A percentile compares a stretch with the other conserved stretches of the same genome.
Conservation (phyloP, 2,329 filamentous ascomycete species). For the Daldinia sp. region DNA sequence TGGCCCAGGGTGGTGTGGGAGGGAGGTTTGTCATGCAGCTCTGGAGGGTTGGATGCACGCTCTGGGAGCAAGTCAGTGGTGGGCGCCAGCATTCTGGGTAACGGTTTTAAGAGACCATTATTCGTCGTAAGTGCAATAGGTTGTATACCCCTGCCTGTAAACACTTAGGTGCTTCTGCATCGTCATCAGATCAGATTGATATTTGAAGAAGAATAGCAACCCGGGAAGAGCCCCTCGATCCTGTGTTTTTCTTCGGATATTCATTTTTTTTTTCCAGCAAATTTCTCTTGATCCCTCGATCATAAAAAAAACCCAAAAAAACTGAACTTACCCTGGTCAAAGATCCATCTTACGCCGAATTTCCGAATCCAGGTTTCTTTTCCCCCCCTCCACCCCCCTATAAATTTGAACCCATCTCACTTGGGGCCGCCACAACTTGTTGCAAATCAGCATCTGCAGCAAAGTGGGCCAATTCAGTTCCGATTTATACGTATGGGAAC, state of each 20-base stretch:
- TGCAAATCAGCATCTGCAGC: constrained; percentile 20
- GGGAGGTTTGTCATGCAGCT: constrained; percentile 26
- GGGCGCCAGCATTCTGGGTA: constrained; percentile 22
- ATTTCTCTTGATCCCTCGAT: constrained; percentile 14
- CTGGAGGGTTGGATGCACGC: constrained; percentile 28
- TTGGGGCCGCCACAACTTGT: constrained; percentile 9
- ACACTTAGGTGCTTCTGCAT: constrained; percentile 20
- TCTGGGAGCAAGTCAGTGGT: constrained; percentile 15
- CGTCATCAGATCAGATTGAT: constrained; percentile 26
- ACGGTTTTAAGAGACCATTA: constrained; percentile 10
- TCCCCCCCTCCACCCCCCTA: neutral
- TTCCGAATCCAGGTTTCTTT: constrained; percentile 2
- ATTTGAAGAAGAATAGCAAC: constrained; percentile 25
- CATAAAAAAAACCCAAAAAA: constrained; percentile 19
- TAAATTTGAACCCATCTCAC: constrained; percentile 16
- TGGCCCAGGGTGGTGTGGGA: constrained; percentile 12
- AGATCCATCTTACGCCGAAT: constrained; percentile 10
- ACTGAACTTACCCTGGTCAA: constrained; percentile 11
- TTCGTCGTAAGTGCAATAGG: constrained; percentile 23
- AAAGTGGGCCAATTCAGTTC: constrained; percentile 20
- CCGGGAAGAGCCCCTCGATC: constrained; percentile 28
- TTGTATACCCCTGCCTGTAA: constrained; percentile 27
- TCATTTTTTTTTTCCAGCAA: constrained; percentile 20
- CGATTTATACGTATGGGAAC: constrained; percentile 11
- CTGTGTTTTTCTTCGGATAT: constrained; percentile 1